Evolutionary conservation across 352 stramenopile species (phyloP), one percentile per base, ranked within the genome.

Genomic region (Salisapilia sapeloensis): DNA sequence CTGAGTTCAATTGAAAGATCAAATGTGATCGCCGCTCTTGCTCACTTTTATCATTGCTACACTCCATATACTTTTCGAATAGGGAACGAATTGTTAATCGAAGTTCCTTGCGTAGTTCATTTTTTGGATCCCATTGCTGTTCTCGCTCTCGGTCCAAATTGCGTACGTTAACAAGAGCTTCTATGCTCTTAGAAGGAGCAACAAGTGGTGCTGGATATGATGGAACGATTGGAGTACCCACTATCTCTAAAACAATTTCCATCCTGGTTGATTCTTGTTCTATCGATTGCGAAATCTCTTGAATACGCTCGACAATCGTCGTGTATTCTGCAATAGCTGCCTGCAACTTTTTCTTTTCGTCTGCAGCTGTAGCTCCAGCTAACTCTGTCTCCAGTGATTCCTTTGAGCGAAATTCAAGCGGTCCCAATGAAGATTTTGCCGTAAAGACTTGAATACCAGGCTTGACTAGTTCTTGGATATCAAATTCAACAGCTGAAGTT

Each of bases 291-390:
- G 55, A 54, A 14, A 77, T 33, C 1, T 40, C 22, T 6, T 30
- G 27, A 13, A 46, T 42, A 14, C 54, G 38, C 20, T 64, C 47
- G 12, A 53, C 33, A 28, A 47, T 49, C 0, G 33, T 20, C 3
- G 46, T 29, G 40, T 79, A 85, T 13, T 87, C 72, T 27, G 44
- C 59, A 19, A 87, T 18, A 11, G 65, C 48, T 14, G 48, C 37
- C 25, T 85, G 72, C 3, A 75, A 33, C 24, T 65, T 69, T 47
- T 81, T 87, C 46, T 82, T 87, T 14, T 87, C 72, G 14, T 87
- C 72, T 24, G 57, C 65, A 7, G 60, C 58, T 11, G 49, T 22
- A 1, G 61, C 46, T 26, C n/a, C 33, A 13, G 56, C 51, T 2
- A 85, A 34, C 20, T 77, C 61, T 29, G 80, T 60, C 40, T 87